Conservation (phyloP, 73 alveolate species). For the Strombidium stylifer region DNA sequence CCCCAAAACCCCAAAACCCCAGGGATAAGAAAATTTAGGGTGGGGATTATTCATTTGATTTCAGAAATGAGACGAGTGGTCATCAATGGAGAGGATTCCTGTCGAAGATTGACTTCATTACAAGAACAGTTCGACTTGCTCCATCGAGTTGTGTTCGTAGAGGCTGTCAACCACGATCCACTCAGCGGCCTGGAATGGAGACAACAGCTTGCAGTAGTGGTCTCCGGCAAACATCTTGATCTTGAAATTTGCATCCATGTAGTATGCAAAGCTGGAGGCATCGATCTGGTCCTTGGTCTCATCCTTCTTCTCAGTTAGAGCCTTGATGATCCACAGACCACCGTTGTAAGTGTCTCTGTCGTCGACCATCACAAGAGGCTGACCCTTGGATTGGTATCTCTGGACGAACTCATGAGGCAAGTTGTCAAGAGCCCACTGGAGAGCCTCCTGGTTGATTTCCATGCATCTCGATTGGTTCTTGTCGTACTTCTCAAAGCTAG, state of each 20-base stretch:
- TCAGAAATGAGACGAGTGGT: no score
- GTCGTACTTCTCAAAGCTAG: constrained; percentile 30
- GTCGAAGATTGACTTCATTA: no score
- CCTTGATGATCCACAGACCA: constrained; percentile 46
- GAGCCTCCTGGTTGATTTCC: constrained; percentile 20
- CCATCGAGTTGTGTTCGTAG: no score
- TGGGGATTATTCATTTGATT: no score
- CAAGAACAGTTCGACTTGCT: no score
- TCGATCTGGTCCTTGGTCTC: background rate
- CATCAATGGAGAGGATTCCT: no score
- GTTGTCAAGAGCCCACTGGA: constrained; percentile 28
- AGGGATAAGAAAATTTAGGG: no score
- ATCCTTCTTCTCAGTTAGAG: background rate
- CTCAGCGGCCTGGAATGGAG: constrained; percentile 73
- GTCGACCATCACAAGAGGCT: constrained; percentile 8
- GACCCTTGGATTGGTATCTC: constrained; percentile 24
- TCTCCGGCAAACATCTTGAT: constrained; percentile 44
- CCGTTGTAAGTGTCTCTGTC: constrained; percentile 43
- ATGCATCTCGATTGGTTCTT: constrained; percentile 16
- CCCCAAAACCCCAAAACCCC: no score
- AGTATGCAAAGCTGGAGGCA: background rate
- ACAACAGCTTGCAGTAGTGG: constrained; percentile 70
- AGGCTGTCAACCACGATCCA: constrained; percentile 68
- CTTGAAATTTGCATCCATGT: background rate
- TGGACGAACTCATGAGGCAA: constrained; percentile 1